Percentiles rank a stretch among this genome's conserved stretches.
These are phyloP conservation scores for Aspergillus novoparasiticus DNA, from an alignment of 2,329 filamentous ascomycete genomes.

Conservation along the genomic window DNA sequence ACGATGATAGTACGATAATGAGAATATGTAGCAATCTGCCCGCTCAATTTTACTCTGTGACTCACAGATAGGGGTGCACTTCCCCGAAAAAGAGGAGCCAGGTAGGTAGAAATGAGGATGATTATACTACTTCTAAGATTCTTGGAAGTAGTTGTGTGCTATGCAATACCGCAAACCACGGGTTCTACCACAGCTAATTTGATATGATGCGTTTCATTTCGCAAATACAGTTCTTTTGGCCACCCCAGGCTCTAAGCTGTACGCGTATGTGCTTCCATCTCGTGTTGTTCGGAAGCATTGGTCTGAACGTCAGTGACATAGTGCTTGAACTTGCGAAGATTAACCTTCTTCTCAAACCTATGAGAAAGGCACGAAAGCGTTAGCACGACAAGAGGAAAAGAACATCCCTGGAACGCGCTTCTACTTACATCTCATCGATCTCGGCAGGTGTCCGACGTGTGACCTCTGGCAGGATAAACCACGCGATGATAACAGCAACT, in stretches of 20 bases:
- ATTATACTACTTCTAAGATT: too few species aligned
- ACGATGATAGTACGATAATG: too few species aligned
- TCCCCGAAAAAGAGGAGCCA: too few species aligned
- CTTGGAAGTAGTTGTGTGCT: too few species aligned
- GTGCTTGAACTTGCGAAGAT: conserved; percentile 39
- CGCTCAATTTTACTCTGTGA: too few species aligned
- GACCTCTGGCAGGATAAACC: conserved; percentile 56
- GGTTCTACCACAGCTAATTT: background rate
- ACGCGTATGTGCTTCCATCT: background rate
- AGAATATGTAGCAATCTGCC: too few species aligned
- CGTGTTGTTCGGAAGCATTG: background rate
- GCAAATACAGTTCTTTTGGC: background rate
- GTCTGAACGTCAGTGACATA: conserved; percentile 42
- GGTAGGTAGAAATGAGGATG: too few species aligned
- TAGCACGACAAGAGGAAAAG: background rate
- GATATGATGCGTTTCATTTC: background rate
- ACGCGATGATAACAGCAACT: conserved; percentile 41
- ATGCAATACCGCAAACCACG: too few species aligned
- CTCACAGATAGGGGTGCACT: too few species aligned
- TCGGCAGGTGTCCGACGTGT: conserved; percentile 52
- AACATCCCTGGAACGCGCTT: background rate
- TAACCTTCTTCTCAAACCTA: conserved; percentile 41
- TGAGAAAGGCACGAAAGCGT: background rate
- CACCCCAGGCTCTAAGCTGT: background rate
- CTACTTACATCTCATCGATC: conserved; percentile 48